Evolutionary conservation across 2,329 filamentous ascomycete species (phyloP), one percentile per base, ranked within the genome.

Genomic region (Fusarium chaquense): DNA sequence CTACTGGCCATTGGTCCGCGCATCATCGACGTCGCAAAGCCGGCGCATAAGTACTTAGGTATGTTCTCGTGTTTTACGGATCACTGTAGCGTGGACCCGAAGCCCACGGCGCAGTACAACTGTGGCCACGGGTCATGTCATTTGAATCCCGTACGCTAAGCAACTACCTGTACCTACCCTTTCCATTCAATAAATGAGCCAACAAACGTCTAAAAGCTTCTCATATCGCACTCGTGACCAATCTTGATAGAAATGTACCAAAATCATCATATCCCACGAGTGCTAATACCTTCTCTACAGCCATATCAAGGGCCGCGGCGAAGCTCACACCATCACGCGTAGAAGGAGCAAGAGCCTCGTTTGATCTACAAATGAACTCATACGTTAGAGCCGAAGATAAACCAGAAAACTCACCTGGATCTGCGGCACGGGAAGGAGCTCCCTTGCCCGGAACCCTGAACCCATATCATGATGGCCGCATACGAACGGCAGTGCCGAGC

Each of bases 401-500:
- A 38, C 22, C 11, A 47, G 20, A 46, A 52, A 62, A 59, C 7
- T 16, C 44, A 18, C 58, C 26, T 32, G 44, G 53, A 18, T 20
- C 46, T 28, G 47, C 33, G 24, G 33, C 52, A 10, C 59, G 38
- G 22, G 43, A 43, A 22, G 52, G 49, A 22, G 28, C 30, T 11
- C 40, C 54, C 11, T 41, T 50, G 13, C 30, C 26, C 12, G 58
- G 51, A 33, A 55, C 52, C 26, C 73, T 76, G 26, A 73, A 71
- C 55, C 62, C 62, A 56, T 61, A 65, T 60, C 60, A 71, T 28
- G 78, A 81, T 65, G 78, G 77, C 35, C 77, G 78, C 33, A 74
- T 79, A 50, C 77, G 85, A 59, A 89, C 89, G 65, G 86, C 87
- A 2, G 83, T 90, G 3, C 88, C 89, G 6, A 88, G 84, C 76